A percentile compares a stretch with the other conserved stretches of the same genome.
Conservation (phyloP, 345 rosid genomes). For the Arabis hirsuta region DNA sequence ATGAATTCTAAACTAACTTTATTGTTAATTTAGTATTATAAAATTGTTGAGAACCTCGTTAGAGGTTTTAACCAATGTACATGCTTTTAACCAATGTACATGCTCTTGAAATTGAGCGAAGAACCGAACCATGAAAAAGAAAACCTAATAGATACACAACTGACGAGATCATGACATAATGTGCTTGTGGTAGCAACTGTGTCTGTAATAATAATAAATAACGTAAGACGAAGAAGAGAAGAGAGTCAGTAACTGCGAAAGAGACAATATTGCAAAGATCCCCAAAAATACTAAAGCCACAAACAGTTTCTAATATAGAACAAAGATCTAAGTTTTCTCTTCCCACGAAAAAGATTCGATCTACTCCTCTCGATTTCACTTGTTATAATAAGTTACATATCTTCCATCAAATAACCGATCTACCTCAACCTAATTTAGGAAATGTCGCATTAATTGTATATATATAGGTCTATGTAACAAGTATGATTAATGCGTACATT, state of each 20-base stretch:
- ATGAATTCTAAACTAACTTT: too few relatives aligned
- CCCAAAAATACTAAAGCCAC: conserved; percentile 27
- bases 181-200: conserved; percentile 40
- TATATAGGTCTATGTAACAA: background rate
- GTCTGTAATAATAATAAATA: conserved; percentile 39
- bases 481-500: background rate
- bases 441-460: conserved; percentile 16
- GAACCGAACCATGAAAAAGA: background rate
- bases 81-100: too few relatives aligned
- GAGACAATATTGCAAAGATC: conserved; percentile 41
- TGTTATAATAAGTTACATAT: conserved; percentile 7
- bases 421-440: conserved; percentile 16
- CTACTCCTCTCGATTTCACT: conserved; percentile 37
- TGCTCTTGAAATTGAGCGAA: background rate
- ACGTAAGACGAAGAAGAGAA: conserved; percentile 34
- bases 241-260: conserved; percentile 36
- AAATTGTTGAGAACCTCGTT: too few relatives aligned
- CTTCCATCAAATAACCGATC: conserved; percentile 24
- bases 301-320: conserved; percentile 39
- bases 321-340: conserved; percentile 53
- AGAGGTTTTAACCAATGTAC: too few relatives aligned
- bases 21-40: too few relatives aligned
- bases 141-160: background rate
- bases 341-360: conserved; percentile 63
- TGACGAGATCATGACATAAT: conserved; percentile 38